Percentiles rank a stretch among this genome's conserved stretches.
phyloP scores from a whole-genome alignment of 2,329 filamentous ascomycete genomes.

The Myriangium duriaei region DNA sequence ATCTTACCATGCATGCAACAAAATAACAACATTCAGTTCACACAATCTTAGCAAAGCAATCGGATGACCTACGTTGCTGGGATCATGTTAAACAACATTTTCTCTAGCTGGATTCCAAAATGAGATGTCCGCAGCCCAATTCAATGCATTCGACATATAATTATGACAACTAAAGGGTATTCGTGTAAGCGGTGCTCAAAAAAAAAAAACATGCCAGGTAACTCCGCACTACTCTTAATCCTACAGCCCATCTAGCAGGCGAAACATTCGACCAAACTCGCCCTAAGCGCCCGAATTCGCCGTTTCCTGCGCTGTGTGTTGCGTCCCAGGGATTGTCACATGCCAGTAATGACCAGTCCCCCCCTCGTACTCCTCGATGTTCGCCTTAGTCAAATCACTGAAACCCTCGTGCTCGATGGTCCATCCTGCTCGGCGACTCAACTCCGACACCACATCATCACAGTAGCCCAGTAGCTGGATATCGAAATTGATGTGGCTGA shows the following conservation, averaged over 20 bases:
- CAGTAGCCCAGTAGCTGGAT: conserved; percentile 94
- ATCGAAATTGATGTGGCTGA: conserved; percentile 86
- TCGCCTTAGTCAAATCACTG: conserved; percentile 4
- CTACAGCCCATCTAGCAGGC: background rate
- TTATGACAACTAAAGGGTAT: too few relatives aligned
- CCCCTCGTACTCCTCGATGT: conserved; percentile 5
- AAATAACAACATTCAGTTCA: too few relatives aligned
- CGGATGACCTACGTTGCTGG: too few relatives aligned
- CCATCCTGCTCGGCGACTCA: conserved; percentile 75
- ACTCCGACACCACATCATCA: conserved; percentile 76
- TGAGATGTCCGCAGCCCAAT: too few relatives aligned
- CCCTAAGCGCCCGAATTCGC: conserved; percentile 5
- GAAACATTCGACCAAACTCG: too few relatives aligned
- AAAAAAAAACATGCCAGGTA: conserved; percentile 9
- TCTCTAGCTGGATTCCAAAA: too few relatives aligned
- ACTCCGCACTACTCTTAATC: too few relatives aligned
- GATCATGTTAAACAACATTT: too few relatives aligned
- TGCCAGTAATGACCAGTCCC: conserved; percentile 3
- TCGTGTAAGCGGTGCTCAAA: background rate
- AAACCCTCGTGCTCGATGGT: conserved; percentile 32
- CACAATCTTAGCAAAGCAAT: too few relatives aligned
- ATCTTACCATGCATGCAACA: too few relatives aligned
- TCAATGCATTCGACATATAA: too few relatives aligned
- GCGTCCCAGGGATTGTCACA: conserved; percentile 5
- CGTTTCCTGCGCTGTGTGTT: conserved; percentile 7